A percentile compares a stretch with the other conserved stretches of the same genome.
Conservation (phyloP, 2,329 filamentous ascomycete genomes). For the Grosmannia clavigera region DNA sequence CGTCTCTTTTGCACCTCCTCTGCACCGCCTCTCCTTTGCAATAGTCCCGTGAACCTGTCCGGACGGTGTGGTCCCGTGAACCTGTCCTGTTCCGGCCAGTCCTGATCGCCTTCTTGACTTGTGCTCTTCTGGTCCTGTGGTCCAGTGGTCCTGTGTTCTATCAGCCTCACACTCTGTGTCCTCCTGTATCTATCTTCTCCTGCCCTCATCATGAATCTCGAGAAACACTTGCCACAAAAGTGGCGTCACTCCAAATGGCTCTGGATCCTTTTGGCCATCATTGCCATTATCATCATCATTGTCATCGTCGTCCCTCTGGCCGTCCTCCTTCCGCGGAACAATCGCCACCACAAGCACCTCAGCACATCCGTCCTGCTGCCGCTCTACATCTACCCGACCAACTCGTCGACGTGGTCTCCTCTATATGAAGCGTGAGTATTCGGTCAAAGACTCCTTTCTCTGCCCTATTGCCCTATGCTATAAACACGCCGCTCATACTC, state of each 20-base stretch:
- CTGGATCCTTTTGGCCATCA: neutral
- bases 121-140: neutral
- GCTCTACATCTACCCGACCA: slow-evolving; percentile 9
- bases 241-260: neutral
- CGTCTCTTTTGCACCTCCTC: neutral
- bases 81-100: neutral
- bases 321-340: neutral
- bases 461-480: neutral
- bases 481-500: neutral
- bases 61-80: neutral
- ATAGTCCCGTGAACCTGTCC: too few species aligned
- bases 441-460: neutral
- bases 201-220: slow-evolving; percentile 1
- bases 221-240: slow-evolving; percentile 1
- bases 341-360: neutral
- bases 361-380: slow-evolving; percentile 3
- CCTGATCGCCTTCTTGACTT: neutral
- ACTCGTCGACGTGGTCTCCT: slow-evolving; percentile 4
- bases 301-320: slow-evolving; percentile 4
- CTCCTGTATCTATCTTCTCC: neutral
- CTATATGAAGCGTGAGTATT: slow-evolving; percentile 6
- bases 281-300: neutral
- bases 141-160: neutral
- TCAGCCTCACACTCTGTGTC: neutral
- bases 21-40: neutral